phyloP scores from a whole-genome alignment of 371 early-diverging fungal genomes.

The Entomophthora muscae region DNA sequence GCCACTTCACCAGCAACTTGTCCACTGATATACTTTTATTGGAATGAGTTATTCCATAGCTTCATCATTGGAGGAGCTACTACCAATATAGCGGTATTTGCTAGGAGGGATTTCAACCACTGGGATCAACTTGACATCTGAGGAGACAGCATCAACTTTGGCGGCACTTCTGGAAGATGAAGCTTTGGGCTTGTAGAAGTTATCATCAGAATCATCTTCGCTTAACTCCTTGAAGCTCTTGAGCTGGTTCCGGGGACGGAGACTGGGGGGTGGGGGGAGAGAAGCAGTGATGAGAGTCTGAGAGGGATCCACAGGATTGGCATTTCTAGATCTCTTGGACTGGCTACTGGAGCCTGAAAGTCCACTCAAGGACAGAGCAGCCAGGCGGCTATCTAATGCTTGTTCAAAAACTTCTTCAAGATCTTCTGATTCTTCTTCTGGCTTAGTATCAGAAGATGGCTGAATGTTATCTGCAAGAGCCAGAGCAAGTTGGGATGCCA shows the following conservation, averaged over 20 bases:
- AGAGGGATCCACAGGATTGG: background rate
- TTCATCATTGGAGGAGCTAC: no score
- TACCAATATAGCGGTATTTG: background rate
- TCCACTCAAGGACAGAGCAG: background rate
- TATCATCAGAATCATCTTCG: background rate
- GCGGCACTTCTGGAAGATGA: background rate
- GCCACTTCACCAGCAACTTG: no score
- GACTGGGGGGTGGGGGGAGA: no score
- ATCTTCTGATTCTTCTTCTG: background rate
- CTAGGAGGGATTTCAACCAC: background rate
- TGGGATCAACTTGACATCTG: background rate
- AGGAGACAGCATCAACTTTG: background rate
- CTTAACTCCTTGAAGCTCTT: background rate
- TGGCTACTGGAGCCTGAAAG: background rate
- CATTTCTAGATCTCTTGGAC: background rate
- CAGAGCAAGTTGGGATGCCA: constrained; percentile 21
- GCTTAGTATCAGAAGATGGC: background rate
- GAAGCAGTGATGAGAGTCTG: no score
- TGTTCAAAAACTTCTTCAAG: background rate
- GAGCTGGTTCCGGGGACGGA: background rate
- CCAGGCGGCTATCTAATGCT: background rate
- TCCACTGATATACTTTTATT: no score
- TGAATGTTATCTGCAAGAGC: constrained; percentile 10
- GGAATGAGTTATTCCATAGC: no score
- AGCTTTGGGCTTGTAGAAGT: background rate